Evolutionary conservation across 352 stramenopile genomes (phyloP).

Genomic region (Phytophthora meadii): DNA sequence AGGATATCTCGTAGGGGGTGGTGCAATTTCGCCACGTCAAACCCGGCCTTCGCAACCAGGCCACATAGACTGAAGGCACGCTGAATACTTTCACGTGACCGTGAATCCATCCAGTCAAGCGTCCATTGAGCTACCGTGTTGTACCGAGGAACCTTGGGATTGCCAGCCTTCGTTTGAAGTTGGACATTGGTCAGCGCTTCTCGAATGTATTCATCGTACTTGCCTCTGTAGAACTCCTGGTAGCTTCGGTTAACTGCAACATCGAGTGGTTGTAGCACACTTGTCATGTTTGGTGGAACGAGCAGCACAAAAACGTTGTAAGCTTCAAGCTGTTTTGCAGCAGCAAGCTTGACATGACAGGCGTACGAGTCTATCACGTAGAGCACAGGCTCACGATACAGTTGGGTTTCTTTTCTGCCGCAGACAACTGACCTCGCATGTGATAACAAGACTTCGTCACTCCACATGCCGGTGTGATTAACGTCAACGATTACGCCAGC

Average conservation of each 20-base stretch:
- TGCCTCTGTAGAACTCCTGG: constrained; percentile 11
- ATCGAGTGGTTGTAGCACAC: constrained; percentile 12
- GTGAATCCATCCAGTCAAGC: not conserved
- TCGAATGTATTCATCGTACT: constrained; percentile 3
- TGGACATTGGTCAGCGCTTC: not conserved
- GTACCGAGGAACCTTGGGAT: constrained; percentile 12
- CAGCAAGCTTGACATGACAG: constrained; percentile 10
- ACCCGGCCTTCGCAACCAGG: not conserved
- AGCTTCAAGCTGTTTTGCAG: not conserved
- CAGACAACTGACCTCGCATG: constrained; percentile 4
- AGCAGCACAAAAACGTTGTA: constrained; percentile 20
- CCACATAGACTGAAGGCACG: not conserved
- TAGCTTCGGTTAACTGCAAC: constrained; percentile 17
- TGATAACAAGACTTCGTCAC: not conserved
- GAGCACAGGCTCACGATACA: constrained; percentile 13
- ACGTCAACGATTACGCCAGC: constrained; percentile 7
- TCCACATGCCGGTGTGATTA: constrained; percentile 20
- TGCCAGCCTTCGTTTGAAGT: constrained; percentile 5
- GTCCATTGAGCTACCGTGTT: not conserved
- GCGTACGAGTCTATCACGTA: constrained; percentile 19
- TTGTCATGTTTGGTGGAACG: constrained; percentile 13
- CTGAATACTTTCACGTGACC: not conserved
- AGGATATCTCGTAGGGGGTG: not conserved
- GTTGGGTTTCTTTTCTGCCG: constrained; percentile 6
- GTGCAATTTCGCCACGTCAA: not conserved